Evolutionary conservation across 257 asterid genomes (phyloP).

Genomic region (Solanum gandarillasii): DNA sequence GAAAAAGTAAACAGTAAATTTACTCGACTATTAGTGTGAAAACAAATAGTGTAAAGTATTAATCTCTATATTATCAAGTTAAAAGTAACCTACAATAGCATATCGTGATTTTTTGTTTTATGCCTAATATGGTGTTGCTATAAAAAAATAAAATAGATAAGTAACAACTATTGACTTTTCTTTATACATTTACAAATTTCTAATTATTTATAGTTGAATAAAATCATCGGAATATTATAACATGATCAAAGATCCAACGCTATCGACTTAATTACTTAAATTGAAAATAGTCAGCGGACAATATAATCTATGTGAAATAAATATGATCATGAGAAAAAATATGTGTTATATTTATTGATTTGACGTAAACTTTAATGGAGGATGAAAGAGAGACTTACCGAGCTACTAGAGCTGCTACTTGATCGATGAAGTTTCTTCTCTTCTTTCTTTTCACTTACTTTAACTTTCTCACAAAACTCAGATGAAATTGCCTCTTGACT

Average conservation of each 20-base stretch:
- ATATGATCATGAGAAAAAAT: no score
- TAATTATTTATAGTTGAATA: neutral
- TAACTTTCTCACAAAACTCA: conserved; percentile 49
- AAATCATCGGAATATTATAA: neutral
- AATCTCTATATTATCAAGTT: neutral
- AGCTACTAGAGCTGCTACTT: conserved; percentile 52
- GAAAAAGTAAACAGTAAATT: neutral
- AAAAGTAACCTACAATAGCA: neutral
- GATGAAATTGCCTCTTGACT: conserved; percentile 26
- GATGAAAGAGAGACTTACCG: conserved; percentile 38
- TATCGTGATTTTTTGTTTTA: neutral
- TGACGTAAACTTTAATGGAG: neutral
- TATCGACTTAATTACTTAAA: neutral
- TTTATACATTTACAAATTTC: no score
- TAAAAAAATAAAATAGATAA: no score
- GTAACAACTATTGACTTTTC: no score
- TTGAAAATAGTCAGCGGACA: neutral
- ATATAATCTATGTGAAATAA: neutral
- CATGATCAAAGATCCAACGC: neutral
- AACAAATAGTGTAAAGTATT: neutral
- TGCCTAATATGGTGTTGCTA: neutral
- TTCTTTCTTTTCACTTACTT: conserved; percentile 15
- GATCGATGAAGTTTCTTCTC: conserved; percentile 49
- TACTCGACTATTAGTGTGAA: neutral
- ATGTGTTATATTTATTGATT: neutral